Evolutionary conservation across 306 rosid species (phyloP).

Genomic region (Cucumis melo): DNA sequence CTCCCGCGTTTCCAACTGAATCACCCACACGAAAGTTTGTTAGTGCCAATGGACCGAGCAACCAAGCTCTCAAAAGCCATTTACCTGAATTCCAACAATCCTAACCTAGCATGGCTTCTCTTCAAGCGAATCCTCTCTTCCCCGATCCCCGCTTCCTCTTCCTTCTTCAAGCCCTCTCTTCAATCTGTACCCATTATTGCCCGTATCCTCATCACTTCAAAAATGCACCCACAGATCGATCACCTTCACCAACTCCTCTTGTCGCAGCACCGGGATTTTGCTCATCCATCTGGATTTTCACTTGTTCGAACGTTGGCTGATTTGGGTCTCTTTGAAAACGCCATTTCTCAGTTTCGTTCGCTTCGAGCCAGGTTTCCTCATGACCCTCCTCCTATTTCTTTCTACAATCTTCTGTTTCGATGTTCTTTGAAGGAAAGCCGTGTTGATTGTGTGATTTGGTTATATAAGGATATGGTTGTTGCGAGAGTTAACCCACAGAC

Average conservation of each 20-base stretch:
- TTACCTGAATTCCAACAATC: slow-evolving; percentile 38
- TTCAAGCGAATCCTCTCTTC: slow-evolving; percentile 53
- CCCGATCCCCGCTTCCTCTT: slow-evolving; percentile 10
- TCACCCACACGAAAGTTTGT: background rate
- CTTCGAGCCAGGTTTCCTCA: slow-evolving; percentile 44
- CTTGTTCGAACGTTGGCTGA: slow-evolving; percentile 31
- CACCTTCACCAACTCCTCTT: slow-evolving; percentile 30
- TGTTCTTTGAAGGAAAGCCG: slow-evolving; percentile 25
- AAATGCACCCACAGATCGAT: slow-evolving; percentile 47
- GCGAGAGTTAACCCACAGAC: slow-evolving; percentile 53
- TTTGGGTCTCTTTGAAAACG: slow-evolving; percentile 27
- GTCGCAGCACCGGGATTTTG: slow-evolving; percentile 25
- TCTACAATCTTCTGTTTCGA: slow-evolving; percentile 56
- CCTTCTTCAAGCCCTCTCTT: slow-evolving; percentile 9
- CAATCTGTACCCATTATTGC: slow-evolving; percentile 29
- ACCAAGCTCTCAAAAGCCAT: slow-evolving; percentile 27
- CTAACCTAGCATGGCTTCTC: slow-evolving; percentile 70
- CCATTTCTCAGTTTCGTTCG: slow-evolving; percentile 48
- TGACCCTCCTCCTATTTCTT: slow-evolving; percentile 23
- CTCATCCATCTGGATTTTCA: slow-evolving; percentile 32
- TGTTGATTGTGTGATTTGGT: slow-evolving; percentile 33
- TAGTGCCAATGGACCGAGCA: slow-evolving; percentile 25
- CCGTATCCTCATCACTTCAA: slow-evolving; percentile 43
- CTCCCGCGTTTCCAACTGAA: slow-evolving; percentile 7
- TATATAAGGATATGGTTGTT: slow-evolving; percentile 66